phyloP scores from a whole-genome alignment of 2,329 filamentous ascomycete genomes.

The Dactylellina leptospora region DNA sequence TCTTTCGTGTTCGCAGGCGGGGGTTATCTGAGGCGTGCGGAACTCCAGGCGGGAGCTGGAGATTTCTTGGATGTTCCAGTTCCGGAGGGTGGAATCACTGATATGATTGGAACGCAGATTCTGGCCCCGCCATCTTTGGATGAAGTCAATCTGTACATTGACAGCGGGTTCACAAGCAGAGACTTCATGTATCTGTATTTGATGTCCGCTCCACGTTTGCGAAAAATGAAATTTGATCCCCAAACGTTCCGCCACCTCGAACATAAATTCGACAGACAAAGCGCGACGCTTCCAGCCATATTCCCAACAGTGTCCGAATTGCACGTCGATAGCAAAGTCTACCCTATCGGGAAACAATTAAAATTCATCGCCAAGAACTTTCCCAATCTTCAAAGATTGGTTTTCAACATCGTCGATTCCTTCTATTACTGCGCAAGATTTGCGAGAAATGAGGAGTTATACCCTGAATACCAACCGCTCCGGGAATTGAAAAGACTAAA shows the following conservation, averaged over 20 bases:
- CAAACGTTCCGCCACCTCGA: neutral
- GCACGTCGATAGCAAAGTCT: neutral
- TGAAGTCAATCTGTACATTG: neutral
- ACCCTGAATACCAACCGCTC: constrained; percentile 1
- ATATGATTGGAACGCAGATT: neutral
- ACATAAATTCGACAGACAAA: neutral
- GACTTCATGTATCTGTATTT: neutral
- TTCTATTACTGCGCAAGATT: neutral
- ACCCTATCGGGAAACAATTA: neutral
- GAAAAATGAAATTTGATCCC: neutral
- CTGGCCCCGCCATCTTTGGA: neutral
- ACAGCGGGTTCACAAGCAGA: neutral
- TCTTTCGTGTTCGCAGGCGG: neutral
- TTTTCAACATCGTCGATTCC: neutral
- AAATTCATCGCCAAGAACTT: neutral
- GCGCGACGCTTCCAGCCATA: neutral
- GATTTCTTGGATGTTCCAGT: neutral
- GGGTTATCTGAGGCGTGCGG: too few species aligned
- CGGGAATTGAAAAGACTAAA: constrained; percentile 5
- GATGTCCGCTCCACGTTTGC: neutral
- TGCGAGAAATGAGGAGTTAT: neutral
- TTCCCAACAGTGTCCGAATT: neutral
- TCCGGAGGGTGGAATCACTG: neutral
- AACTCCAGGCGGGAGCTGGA: too few species aligned
- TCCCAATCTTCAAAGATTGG: neutral